Evolutionary conservation across 1,139 yeast genomes (phyloP), one percentile per base, ranked within the genome.

Genomic region (Sugiyamaella xylanicola): DNA sequence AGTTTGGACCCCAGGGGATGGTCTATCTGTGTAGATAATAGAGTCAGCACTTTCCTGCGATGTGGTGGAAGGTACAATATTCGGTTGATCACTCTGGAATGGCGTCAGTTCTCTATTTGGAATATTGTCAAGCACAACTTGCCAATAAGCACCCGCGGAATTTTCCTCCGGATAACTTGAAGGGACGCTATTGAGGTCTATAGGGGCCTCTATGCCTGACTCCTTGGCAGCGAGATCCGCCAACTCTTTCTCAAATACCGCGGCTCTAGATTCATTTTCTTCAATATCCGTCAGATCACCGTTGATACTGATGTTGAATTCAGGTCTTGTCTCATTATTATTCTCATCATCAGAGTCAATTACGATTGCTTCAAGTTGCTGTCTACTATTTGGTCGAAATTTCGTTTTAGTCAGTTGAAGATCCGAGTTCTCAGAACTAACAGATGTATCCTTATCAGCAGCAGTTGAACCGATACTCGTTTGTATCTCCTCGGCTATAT

Each of bases 1-100:
- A n/a, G n/a, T n/a, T n/a, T n/a, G n/a, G n/a, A n/a, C n/a, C n/a
- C n/a, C n/a, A n/a, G 22, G 13, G 3, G 43, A 20, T n/a, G 40
- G 40, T 29, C 49, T 45, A 45, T 45, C 41, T 5, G 49, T 45
- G 19, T 29, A 45, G n/a, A 46, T n/a, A 11, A 16, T 35, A 9
- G 50, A 46, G 11, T 17, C 42, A n/a, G 19, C 29, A 11, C 42
- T 46, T 3, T 46, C 36, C 21, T 46, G 50, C 4, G 50, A 46
- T 36, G 32, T 32, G 37, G 15, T 32, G 5, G 29, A 5, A 25
- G 9, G 5, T 5, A 9, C 9, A 25, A 25, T 9, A 8, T n/a
- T 15, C 4, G 4, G 37, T n/a, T 41, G 45, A 41, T 9, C 16
- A 21, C n/a, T n/a, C n/a, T n/a, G n/a, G n/a, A n/a, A n/a, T n/a